phyloP scores from a whole-genome alignment of 495 filamentous ascomycete species.

The Annulohypoxylon stygium region DNA sequence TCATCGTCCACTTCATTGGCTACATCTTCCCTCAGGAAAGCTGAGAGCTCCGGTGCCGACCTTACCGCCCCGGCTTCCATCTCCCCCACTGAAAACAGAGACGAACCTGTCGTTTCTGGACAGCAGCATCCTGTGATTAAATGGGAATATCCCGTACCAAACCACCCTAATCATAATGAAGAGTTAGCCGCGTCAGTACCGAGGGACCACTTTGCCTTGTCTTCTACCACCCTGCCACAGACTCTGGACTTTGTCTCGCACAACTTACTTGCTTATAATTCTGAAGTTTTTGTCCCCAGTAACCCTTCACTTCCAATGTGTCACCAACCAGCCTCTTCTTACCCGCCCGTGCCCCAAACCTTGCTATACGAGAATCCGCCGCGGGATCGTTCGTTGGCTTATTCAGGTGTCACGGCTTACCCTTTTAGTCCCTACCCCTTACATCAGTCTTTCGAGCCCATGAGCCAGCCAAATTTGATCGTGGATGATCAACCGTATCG shows the following conservation, averaged over 20 bases:
- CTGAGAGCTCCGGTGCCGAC: constrained; percentile 24
- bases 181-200: constrained; percentile 20
- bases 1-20: constrained; percentile 24
- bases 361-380: neutral
- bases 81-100: constrained; percentile 14
- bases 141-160: constrained; percentile 23
- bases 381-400: neutral
- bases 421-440: constrained; percentile 3
- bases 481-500: neutral
- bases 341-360: constrained; percentile 10
- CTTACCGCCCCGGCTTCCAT: constrained; percentile 23
- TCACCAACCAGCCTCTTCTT: constrained; percentile 15
- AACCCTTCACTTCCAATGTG: constrained; percentile 7
- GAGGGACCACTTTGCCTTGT: constrained; percentile 35
- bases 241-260: constrained; percentile 19
- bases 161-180: constrained; percentile 14
- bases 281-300: neutral
- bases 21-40: constrained; percentile 17
- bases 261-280: constrained; percentile 15
- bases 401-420: constrained; percentile 5
- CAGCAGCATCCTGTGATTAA: constrained; percentile 17
- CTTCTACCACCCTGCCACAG: constrained; percentile 29
- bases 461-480: constrained; percentile 19
- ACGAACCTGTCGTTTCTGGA: constrained; percentile 20
- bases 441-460: neutral